Evolutionary conservation across 2,329 filamentous ascomycete genomes (phyloP).

Genomic region (Calonectria pseudoturangicola): DNA sequence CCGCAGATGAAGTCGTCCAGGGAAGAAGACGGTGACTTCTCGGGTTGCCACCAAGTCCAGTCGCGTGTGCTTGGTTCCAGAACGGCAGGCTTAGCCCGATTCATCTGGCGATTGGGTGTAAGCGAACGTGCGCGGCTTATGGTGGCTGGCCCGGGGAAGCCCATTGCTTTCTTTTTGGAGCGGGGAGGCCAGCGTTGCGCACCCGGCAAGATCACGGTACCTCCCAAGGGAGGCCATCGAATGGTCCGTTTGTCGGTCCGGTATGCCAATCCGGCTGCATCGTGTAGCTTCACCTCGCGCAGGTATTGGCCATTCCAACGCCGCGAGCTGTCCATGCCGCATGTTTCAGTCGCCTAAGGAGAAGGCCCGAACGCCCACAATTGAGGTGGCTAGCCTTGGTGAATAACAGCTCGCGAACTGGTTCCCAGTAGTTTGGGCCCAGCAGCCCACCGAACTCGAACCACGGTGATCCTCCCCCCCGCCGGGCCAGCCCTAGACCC

Average conservation of each 20-base stretch:
- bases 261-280: neutral
- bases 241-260: conserved; percentile 26
- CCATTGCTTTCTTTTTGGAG: conserved; percentile 10
- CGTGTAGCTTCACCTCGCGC: neutral
- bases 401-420: neutral
- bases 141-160: conserved; percentile 9
- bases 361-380: conserved; percentile 31
- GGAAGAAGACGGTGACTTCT: neutral
- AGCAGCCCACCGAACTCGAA: neutral
- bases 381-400: conserved; percentile 7
- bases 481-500: conserved; percentile 16
- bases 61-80: conserved; percentile 17
- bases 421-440: conserved; percentile 5
- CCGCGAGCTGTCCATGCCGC: neutral
- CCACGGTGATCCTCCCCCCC: neutral
- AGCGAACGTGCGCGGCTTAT: conserved; percentile 10
- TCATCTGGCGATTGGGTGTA: conserved; percentile 15
- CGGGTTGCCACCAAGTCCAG: neutral
- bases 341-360: conserved; percentile 17
- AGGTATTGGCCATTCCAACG: conserved; percentile 12
- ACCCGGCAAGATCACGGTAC: neutral
- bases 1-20: conserved; percentile 20
- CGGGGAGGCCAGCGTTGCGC: neutral
- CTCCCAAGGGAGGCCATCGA: neutral
- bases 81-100: conserved; percentile 29